phyloP scores from a whole-genome alignment of 225 moss, liverwort and hornwort genomes.

The Neckera pumila region DNA sequence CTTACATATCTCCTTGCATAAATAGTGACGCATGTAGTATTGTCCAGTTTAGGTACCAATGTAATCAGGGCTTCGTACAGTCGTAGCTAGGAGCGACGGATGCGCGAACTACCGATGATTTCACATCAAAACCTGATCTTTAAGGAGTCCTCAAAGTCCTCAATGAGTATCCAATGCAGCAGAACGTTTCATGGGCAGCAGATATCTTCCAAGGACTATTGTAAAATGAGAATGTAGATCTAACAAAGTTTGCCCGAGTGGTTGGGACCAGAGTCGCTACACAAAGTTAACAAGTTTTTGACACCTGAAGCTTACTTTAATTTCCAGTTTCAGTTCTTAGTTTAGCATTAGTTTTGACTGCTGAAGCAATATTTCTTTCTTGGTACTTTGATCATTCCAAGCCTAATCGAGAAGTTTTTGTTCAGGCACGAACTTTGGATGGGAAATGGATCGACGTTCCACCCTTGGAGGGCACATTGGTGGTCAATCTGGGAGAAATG shows the following conservation, averaged over 20 bases:
- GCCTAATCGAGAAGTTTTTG: not conserved
- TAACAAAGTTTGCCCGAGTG: not conserved
- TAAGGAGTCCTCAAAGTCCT: not conserved
- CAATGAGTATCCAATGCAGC: not conserved
- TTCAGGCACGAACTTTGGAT: constrained; percentile 40
- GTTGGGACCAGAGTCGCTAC: not conserved
- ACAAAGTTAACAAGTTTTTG: not conserved
- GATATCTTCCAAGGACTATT: not conserved
- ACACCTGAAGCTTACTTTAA: not conserved
- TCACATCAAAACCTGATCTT: not conserved
- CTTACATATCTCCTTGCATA: not conserved
- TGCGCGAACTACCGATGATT: not conserved
- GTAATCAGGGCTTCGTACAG: not conserved
- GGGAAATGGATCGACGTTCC: constrained; percentile 53
- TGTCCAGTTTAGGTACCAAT: not conserved
- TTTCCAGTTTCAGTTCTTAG: not conserved
- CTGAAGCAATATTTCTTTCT: not conserved
- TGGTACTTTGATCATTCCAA: not conserved
- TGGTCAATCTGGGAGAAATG: constrained; percentile 69
- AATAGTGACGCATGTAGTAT: too few species aligned
- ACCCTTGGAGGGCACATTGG: constrained; percentile 35
- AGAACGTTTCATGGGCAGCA: not conserved
- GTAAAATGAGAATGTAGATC: not conserved
- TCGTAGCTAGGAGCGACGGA: not conserved
- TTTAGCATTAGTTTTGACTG: not conserved